Evolutionary conservation across 2,329 filamentous ascomycete genomes (phyloP).

Genomic region (Fusarium sp.): DNA sequence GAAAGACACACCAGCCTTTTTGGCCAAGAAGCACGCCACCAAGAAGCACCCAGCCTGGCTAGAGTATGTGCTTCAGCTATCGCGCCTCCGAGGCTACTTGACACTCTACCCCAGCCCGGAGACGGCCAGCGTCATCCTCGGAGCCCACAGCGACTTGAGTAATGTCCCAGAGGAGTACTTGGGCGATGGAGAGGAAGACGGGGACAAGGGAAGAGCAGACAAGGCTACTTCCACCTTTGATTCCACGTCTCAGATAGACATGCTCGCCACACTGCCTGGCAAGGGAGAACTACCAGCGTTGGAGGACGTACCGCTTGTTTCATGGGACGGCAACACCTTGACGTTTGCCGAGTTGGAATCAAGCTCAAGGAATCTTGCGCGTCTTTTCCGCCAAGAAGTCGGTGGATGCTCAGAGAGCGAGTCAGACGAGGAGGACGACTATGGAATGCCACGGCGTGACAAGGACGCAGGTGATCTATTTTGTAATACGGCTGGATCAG

Average conservation of each 20-base stretch:
- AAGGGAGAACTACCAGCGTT: conserved; percentile 58
- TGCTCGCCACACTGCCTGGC: conserved; percentile 62
- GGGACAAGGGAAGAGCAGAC: conserved; percentile 45
- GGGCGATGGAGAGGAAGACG: conserved; percentile 40
- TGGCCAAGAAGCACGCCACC: conserved; percentile 70
- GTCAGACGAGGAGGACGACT: conserved; percentile 31
- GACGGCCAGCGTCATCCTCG: conserved; percentile 69
- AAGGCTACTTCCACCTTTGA: conserved; percentile 51
- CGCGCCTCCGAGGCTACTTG: conserved; percentile 80
- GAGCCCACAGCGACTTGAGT: conserved; percentile 81
- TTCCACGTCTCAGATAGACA: conserved; percentile 55
- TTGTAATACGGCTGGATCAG: conserved; percentile 56
- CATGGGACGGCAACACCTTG: conserved; percentile 70
- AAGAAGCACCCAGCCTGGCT: conserved; percentile 80
- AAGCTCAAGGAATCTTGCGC: conserved; percentile 64
- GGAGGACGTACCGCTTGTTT: conserved; percentile 67
- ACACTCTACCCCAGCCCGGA: conserved; percentile 80
- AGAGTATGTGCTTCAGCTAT: conserved; percentile 81
- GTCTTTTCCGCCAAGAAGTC: conserved; percentile 70
- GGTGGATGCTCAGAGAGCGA: conserved; percentile 69
- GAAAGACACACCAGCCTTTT: conserved; percentile 53
- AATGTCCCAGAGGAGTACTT: conserved; percentile 77
- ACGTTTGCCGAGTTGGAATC: conserved; percentile 54
- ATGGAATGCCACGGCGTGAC: conserved; percentile 33
- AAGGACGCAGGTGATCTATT: conserved; percentile 72